Evolutionary conservation across 192 early-diverging fungal genomes (phyloP).

Genomic region (Mortierella hygrophila): DNA sequence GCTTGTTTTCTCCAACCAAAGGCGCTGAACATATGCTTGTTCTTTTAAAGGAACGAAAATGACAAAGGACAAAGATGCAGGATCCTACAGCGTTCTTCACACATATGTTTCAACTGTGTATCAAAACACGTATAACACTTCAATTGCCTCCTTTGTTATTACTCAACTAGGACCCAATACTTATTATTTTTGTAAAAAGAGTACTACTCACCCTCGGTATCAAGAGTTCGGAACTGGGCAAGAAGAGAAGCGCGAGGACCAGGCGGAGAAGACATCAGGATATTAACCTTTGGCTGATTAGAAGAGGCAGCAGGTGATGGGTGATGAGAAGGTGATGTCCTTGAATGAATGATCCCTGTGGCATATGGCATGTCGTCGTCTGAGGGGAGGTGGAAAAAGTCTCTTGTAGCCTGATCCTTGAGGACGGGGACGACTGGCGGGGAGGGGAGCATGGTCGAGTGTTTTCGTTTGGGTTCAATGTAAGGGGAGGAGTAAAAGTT

Average conservation of each 20-base stretch:
- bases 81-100: no score
- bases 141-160: no score
- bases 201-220: not conserved
- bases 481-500: conserved; percentile 32
- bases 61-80: no score
- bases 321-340: conserved; percentile 6
- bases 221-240: not conserved
- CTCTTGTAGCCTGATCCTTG: not conserved
- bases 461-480: conserved; percentile 24
- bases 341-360: no score
- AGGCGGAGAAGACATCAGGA: conserved; percentile 10
- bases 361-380: not conserved
- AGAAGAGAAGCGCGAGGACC: not conserved
- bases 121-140: no score
- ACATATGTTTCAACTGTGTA: no score
- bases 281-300: conserved; percentile 8
- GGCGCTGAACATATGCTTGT: no score
- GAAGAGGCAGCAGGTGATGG: conserved; percentile 8
- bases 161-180: no score
- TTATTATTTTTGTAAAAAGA: not conserved
- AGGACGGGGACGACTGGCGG: conserved; percentile 17
- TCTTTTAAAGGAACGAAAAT: no score
- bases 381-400: not conserved
- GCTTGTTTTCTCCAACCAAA: no score
- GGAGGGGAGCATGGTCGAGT: conserved; percentile 21